Percentiles rank a stretch among this genome's conserved stretches.
Evolutionary conservation across 441 rosid genomes (phyloP).

Genomic region (Eruca vesicaria): DNA sequence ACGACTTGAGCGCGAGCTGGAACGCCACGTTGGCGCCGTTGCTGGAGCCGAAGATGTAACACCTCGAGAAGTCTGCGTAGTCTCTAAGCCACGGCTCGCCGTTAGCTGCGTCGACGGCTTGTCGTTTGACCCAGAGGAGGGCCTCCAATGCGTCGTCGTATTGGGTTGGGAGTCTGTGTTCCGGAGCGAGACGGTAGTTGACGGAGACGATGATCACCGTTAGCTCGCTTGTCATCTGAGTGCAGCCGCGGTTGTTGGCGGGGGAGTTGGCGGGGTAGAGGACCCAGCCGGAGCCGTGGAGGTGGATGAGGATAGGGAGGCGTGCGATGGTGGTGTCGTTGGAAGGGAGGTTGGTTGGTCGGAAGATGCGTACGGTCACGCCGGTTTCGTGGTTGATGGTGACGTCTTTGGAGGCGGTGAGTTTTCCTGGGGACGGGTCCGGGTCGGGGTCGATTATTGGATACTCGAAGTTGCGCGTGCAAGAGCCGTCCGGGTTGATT

Average conservation of each 20-base stretch:
- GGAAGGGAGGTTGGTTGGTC: slow-evolving; percentile 38
- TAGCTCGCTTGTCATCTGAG: slow-evolving; percentile 26
- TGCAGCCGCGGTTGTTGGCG: slow-evolving; percentile 16
- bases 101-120: slow-evolving; percentile 28
- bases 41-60: slow-evolving; percentile 43
- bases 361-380: slow-evolving; percentile 19
- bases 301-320: slow-evolving; percentile 34
- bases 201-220: slow-evolving; percentile 41
- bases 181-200: slow-evolving; percentile 47
- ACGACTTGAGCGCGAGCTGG: slow-evolving; percentile 30
- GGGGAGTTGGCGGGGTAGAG: slow-evolving; percentile 28
- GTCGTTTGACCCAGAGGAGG: slow-evolving; percentile 38
- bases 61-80: slow-evolving; percentile 43
- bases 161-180: slow-evolving; percentile 42
- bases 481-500: slow-evolving; percentile 32
- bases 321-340: slow-evolving; percentile 39
- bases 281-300: slow-evolving; percentile 41
- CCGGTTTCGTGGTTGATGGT: slow-evolving; percentile 29
- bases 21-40: slow-evolving; percentile 45
- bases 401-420: slow-evolving; percentile 37
- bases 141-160: slow-evolving; percentile 47
- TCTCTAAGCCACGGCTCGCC: slow-evolving; percentile 48
- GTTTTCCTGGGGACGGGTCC: slow-evolving; percentile 17
- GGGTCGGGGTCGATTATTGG: slow-evolving; percentile 25
- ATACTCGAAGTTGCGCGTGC: slow-evolving; percentile 29